Evolutionary conservation across 345 rosid species (phyloP).

Genomic region (Draba incana): DNA sequence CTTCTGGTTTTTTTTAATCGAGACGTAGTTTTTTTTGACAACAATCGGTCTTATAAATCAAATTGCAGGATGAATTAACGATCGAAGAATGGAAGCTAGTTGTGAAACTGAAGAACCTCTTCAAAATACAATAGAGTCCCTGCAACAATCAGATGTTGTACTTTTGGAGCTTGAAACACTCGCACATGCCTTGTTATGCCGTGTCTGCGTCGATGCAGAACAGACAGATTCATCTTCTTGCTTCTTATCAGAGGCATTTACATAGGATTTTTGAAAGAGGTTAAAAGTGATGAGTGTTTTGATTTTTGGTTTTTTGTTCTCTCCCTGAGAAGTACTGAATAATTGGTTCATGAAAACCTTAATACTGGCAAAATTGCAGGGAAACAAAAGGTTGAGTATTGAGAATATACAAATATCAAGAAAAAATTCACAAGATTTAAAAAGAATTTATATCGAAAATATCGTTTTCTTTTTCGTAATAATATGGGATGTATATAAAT

Average conservation of each 20-base stretch:
- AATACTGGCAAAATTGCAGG: slow-evolving; percentile 31
- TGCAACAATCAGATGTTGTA: slow-evolving; percentile 14
- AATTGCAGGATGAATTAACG: slow-evolving; percentile 69
- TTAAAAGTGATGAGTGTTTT: slow-evolving; percentile 17
- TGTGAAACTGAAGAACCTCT: slow-evolving; percentile 69
- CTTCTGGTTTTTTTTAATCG: background rate
- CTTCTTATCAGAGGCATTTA: slow-evolving; percentile 17
- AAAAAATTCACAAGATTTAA: too few relatives aligned
- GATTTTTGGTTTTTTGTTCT: background rate
- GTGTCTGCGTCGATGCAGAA: slow-evolving; percentile 38
- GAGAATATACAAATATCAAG: slow-evolving; percentile 4
- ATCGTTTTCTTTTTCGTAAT: background rate
- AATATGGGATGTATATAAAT: slow-evolving; percentile 6
- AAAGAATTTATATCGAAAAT: background rate
- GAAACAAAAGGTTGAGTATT: slow-evolving; percentile 28
- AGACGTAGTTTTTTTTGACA: background rate
- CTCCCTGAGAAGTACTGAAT: slow-evolving; percentile 37
- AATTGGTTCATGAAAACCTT: slow-evolving; percentile 31
- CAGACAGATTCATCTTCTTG: slow-evolving; percentile 19
- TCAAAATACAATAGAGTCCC: slow-evolving; percentile 61
- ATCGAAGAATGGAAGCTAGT: slow-evolving; percentile 82
- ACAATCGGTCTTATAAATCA: background rate
- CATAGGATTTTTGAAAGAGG: slow-evolving; percentile 30
- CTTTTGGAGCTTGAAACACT: slow-evolving; percentile 23
- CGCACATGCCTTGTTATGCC: slow-evolving; percentile 22